Conservation (phyloP, 306 rosid genomes). For the Corylus americana region DNA sequence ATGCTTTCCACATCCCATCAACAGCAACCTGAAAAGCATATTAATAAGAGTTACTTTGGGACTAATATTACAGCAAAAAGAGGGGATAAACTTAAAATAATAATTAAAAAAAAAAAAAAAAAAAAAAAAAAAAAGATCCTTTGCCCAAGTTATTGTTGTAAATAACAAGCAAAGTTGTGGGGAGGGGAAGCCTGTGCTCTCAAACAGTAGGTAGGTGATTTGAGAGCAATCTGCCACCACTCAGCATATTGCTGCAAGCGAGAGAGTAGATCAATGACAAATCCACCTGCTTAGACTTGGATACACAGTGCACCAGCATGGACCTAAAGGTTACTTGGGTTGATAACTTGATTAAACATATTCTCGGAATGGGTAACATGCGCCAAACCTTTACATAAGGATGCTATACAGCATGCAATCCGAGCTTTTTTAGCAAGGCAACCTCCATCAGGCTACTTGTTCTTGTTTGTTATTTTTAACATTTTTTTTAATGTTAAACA, state of each 20-base stretch:
- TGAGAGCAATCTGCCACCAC: background rate
- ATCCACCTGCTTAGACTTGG: background rate
- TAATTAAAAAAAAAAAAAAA: too few relatives aligned
- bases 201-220: background rate
- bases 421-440: background rate
- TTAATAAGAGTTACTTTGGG: conserved; percentile 16
- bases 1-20: conserved; percentile 85
- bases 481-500: background rate
- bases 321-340: background rate
- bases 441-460: background rate
- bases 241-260: background rate
- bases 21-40: conserved; percentile 71
- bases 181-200: background rate
- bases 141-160: background rate
- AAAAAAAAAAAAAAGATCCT: background rate
- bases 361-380: background rate
- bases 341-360: background rate
- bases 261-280: background rate
- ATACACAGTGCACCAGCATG: background rate
- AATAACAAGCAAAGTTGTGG: conserved; percentile 10
- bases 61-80: conserved; percentile 1
- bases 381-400: background rate
- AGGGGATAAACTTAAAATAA: background rate
- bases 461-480: background rate
- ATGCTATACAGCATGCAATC: background rate